Percentiles rank a stretch among this genome's conserved stretches.
Evolutionary conservation across 305 asterid species (phyloP).

Genomic region (Solanum hybrid): DNA sequence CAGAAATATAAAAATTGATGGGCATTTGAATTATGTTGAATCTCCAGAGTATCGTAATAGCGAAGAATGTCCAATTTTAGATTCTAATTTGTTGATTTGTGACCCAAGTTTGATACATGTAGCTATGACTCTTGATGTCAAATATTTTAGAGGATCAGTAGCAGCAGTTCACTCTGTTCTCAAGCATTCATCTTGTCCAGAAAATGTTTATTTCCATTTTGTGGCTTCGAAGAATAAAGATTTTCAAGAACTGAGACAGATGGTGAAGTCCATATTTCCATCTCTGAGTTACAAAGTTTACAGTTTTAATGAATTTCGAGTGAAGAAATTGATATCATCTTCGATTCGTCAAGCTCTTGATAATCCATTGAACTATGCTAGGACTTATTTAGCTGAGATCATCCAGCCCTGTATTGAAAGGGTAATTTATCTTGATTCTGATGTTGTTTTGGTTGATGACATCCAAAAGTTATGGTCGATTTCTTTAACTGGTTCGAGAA

Average conservation of each 20-base stretch:
- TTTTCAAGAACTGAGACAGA: conserved; percentile 3
- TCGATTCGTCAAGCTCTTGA: conserved; percentile 63
- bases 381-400: conserved; percentile 46
- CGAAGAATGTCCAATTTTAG: conserved; percentile 14
- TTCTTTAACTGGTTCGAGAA: conserved; percentile 23
- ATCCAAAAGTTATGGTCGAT: conserved; percentile 32
- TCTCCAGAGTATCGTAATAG: conserved; percentile 38
- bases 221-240: conserved; percentile 12
- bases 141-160: conserved; percentile 54
- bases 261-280: conserved; percentile 39
- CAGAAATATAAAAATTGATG: not conserved
- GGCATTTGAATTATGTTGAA: conserved; percentile 9
- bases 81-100: conserved; percentile 6
- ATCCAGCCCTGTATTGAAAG: conserved; percentile 35
- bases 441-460: conserved; percentile 44
- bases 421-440: conserved; percentile 59
- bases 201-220: conserved; percentile 52
- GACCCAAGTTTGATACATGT: conserved; percentile 43
- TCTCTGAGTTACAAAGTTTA: conserved; percentile 31
- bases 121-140: conserved; percentile 56
- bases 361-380: conserved; percentile 61
- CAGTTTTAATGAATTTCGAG: conserved; percentile 16
- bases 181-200: conserved; percentile 50
- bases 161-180: conserved; percentile 65
- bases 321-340: conserved; percentile 39